Conservation (phyloP, 192 early-diverging fungal genomes). For the Linderina pennispora region DNA sequence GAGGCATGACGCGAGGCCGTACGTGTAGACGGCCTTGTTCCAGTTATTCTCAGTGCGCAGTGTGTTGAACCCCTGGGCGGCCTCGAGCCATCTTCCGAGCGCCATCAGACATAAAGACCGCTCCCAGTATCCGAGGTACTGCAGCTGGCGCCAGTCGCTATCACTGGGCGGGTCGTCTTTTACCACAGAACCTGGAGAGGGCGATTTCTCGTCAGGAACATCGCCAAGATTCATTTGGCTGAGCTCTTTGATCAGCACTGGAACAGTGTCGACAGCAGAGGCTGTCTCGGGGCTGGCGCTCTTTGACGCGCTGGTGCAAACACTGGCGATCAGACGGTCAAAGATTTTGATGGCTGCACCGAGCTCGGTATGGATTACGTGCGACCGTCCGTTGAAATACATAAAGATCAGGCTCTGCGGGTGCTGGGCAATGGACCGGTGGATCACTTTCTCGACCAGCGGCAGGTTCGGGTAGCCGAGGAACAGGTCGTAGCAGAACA, state of each 20-base stretch:
- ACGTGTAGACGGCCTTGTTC: slow-evolving; percentile 78
- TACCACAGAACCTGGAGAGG: neutral
- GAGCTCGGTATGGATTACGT: slow-evolving; percentile 51
- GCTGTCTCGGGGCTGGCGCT: slow-evolving; percentile 1
- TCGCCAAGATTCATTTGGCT: slow-evolving; percentile 48
- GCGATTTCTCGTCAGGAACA: slow-evolving; percentile 4
- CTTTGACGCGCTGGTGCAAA: slow-evolving; percentile 8
- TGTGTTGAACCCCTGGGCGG: slow-evolving; percentile 53
- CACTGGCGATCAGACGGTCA: slow-evolving; percentile 13
- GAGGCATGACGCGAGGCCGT: slow-evolving; percentile 59
- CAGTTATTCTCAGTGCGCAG: slow-evolving; percentile 77
- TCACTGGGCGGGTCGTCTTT: neutral
- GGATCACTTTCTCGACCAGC: slow-evolving; percentile 56
- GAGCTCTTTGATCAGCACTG: slow-evolving; percentile 13
- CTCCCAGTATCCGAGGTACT: slow-evolving; percentile 82
- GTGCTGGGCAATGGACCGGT: slow-evolving; percentile 50
- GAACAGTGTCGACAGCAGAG: too few species aligned
- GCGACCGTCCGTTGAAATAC: slow-evolving; percentile 60
- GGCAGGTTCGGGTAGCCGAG: slow-evolving; percentile 61
- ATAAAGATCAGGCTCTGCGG: slow-evolving; percentile 68
- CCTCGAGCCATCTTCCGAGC: slow-evolving; percentile 54
- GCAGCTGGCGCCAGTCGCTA: slow-evolving; percentile 65
- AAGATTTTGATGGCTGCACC: slow-evolving; percentile 60
- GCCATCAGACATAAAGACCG: slow-evolving; percentile 60
- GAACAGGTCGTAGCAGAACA: slow-evolving; percentile 63